Evolutionary conservation across 805 yeast genomes (phyloP).

Genomic region (Hanseniaspora taiwanica): DNA sequence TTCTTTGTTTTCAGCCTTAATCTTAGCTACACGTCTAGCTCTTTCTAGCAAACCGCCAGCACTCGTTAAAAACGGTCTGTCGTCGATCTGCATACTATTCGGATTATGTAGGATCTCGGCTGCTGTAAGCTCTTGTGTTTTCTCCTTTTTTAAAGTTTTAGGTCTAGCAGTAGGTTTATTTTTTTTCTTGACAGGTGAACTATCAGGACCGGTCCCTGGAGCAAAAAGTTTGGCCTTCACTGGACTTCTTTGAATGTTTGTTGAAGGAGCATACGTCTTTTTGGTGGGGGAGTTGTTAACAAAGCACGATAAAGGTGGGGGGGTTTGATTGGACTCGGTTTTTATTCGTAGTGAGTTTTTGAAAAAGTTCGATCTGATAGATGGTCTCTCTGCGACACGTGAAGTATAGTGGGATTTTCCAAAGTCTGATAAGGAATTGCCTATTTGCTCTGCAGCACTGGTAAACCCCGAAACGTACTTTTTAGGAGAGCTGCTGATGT

Average conservation of each 20-base stretch:
- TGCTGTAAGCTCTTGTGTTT: conserved; percentile 17
- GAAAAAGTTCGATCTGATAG: background rate
- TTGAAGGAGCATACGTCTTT: conserved; percentile 4
- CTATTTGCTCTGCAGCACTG: conserved; percentile 17
- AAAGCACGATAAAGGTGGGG: background rate
- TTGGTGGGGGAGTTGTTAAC: background rate
- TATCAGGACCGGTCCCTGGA: background rate
- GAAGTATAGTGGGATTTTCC: background rate
- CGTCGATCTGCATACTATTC: conserved; percentile 15
- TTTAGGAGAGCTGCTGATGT: background rate
- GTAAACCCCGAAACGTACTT: conserved; percentile 12
- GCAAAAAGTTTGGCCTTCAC: background rate
- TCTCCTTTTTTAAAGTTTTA: background rate
- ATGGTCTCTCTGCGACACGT: background rate
- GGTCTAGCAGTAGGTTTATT: too few species aligned
- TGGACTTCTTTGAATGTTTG: background rate
- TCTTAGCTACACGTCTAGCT: conserved; percentile 1
- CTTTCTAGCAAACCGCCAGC: conserved; percentile 19
- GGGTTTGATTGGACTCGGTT: background rate
- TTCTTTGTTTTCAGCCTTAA: conserved; percentile 7
- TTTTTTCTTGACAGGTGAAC: background rate
- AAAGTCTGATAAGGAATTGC: background rate
- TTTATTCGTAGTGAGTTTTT: background rate
- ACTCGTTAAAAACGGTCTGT: conserved; percentile 19
- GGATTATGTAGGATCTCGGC: conserved; percentile 23